These are phyloP conservation scores for Scheffersomyces segobiensis DNA, from an alignment of 1,139 yeast species.

Conservation along the genomic window DNA sequence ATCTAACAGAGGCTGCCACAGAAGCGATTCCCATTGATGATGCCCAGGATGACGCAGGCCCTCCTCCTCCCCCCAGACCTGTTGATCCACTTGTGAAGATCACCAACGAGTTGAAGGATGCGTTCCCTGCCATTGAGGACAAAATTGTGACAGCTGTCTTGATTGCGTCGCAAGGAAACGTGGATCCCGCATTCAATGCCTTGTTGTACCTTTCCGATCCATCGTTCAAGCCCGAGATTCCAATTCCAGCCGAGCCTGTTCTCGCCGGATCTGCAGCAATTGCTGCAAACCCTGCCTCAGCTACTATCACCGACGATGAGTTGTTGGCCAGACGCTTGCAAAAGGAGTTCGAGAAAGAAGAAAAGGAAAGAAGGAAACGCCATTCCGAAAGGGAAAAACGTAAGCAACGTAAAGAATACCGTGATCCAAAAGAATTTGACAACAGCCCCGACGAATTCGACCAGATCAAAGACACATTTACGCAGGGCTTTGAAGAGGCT, in stretches of 20 bases:
- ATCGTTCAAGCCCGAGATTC: constrained; percentile 60
- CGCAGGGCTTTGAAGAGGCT: constrained; percentile 84
- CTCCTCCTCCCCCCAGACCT: constrained; percentile 76
- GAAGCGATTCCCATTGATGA: constrained; percentile 16
- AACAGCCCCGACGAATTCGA: constrained; percentile 68
- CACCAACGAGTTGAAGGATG: constrained; percentile 64
- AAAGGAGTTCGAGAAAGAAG: constrained; percentile 59
- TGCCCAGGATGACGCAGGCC: constrained; percentile 37
- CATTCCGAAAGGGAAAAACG: constrained; percentile 24
- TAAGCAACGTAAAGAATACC: constrained; percentile 17
- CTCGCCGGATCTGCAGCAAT: constrained; percentile 11
- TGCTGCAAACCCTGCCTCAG: constrained; percentile 2
- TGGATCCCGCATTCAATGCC: constrained; percentile 89
- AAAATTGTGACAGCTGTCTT: constrained; percentile 73
- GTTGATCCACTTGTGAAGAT: constrained; percentile 55
- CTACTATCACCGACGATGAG: constrained; percentile 68
- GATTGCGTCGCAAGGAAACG: constrained; percentile 78
- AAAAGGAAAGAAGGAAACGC: constrained; percentile 22
- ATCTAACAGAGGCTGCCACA: constrained; percentile 4
- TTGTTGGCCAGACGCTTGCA: constrained; percentile 79
- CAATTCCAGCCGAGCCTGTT: constrained; percentile 30
- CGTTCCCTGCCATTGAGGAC: constrained; percentile 77
- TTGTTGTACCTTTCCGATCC: constrained; percentile 82
- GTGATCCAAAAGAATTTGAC: constrained; percentile 33
- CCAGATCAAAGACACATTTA: constrained; percentile 67